Evolutionary conservation across 768 basidiomycete genomes (phyloP).

Genomic region (Tylopilus intermedius): DNA sequence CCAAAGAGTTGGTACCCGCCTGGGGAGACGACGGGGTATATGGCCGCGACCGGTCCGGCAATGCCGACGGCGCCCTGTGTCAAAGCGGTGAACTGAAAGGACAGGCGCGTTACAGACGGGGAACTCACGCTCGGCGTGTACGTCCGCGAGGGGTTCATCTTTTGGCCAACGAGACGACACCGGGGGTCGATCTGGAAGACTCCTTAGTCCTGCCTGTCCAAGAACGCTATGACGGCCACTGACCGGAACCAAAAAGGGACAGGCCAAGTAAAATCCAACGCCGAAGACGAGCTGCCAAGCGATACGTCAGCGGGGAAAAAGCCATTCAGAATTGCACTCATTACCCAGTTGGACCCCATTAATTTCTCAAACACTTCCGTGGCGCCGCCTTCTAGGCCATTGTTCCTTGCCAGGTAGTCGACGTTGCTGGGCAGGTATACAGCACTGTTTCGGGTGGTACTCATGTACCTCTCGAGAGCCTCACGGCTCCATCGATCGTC

Average conservation of each 20-base stretch:
- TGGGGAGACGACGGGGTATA: constrained; percentile 60
- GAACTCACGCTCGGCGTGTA: constrained; percentile 53
- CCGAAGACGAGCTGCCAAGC: constrained; percentile 52
- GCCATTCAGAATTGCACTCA: no score
- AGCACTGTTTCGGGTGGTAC: constrained; percentile 34
- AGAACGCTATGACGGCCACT: constrained; percentile 27
- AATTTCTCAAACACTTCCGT: no score
- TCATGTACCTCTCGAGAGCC: constrained; percentile 55
- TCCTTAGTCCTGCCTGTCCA: not conserved
- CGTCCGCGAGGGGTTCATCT: constrained; percentile 71
- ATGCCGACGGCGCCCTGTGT: constrained; percentile 63
- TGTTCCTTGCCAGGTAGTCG: no score
- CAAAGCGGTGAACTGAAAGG: not conserved
- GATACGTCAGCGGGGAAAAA: not conserved
- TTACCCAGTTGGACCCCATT: no score
- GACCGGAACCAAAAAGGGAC: constrained; percentile 54
- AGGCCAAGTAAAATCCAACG: constrained; percentile 61
- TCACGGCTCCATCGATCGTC: constrained; percentile 44
- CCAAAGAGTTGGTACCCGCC: constrained; percentile 66
- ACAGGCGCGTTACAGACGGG: not conserved
- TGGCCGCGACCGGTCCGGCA: constrained; percentile 61
- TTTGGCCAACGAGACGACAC: constrained; percentile 58
- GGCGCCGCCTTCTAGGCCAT: no score
- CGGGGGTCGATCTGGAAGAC: constrained; percentile 48
- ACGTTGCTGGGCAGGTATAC: no score